Evolutionary conservation across 495 filamentous ascomycete species (phyloP), one percentile per base, ranked within the genome.

Genomic region (Lasiosphaeriaceae sp.): DNA sequence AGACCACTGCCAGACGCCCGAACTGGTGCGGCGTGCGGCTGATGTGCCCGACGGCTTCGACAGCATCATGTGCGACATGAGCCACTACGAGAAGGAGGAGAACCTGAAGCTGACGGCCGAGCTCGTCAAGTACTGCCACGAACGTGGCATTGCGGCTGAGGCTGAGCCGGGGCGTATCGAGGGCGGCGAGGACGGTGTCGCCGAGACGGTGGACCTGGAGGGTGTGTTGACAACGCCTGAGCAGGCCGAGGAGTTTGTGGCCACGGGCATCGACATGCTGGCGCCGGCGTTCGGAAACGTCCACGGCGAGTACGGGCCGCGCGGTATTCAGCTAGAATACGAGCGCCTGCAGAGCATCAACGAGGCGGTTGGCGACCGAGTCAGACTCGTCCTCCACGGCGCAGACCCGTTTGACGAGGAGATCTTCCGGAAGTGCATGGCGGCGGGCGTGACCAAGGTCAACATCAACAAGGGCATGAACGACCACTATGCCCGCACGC

Each of bases 401-500:
- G 86, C 88, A 23, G 88, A 91, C 66, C 84, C 85, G 0, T 92
- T 90, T 64, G 83, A 81, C 17, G 73, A 84, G 71, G 80, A 81
- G 56, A 88, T 87, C 35, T 88, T 89, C 56, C 64, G 74, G 48
- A 76, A 80, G 65, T 90, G 86, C 64, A 89, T 94, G 66, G 78
- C 75, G 37, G 80, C 75, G 51, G 89, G 89, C 2, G 85, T 92
- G 52, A 81, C 81, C 41, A 90, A 92, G 76, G 76, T 89, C 57
- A 94, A 94, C 74, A 87, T 92, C 56, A 92, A 94, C 68, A 88
- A 90, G 73, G 83, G 88, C 46, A 79, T 94, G 77, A 90, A 91
- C 69, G 80, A 82, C 63, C 80, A 82, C 67, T 92, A 86, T 66
- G 77, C 82, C 43, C 70, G 77, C 58, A 82, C 86, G 43, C 81